Evolutionary conservation across 2,329 filamentous ascomycete genomes (phyloP).

Genomic region (Paraphaeosphaeria sporulosa): DNA sequence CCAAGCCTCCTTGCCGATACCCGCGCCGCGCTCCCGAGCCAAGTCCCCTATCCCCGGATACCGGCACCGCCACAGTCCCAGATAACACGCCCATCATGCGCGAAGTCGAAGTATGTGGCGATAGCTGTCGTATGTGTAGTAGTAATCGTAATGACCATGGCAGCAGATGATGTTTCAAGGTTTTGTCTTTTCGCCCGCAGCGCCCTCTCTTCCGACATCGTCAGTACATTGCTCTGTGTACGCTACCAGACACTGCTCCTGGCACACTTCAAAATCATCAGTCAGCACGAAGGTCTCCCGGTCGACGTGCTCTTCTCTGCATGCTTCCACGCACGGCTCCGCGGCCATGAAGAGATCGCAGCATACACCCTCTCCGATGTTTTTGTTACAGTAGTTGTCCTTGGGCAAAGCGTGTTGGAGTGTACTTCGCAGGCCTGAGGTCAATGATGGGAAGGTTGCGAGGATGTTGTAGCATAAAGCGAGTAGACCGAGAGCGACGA

Average conservation of each 20-base stretch:
- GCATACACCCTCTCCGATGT: slow-evolving; percentile 32
- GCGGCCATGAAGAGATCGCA: slow-evolving; percentile 36
- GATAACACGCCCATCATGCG: not conserved
- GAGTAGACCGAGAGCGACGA: slow-evolving; percentile 27
- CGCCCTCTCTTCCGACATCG: slow-evolving; percentile 9
- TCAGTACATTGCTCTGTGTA: slow-evolving; percentile 17
- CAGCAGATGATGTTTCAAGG: not conserved
- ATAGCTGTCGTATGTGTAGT: not conserved
- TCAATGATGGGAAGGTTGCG: slow-evolving; percentile 21
- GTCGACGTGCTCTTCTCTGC: slow-evolving; percentile 32
- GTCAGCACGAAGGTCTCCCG: slow-evolving; percentile 34
- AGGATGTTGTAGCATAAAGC: slow-evolving; percentile 29
- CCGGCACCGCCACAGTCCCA: not conserved
- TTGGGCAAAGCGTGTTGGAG: slow-evolving; percentile 13
- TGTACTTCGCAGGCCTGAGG: slow-evolving; percentile 8
- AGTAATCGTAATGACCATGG: not conserved
- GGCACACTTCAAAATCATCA: slow-evolving; percentile 38
- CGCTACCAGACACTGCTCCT: slow-evolving; percentile 20
- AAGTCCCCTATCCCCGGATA: slow-evolving; percentile 1
- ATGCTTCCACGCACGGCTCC: slow-evolving; percentile 38
- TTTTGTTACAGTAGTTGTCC: slow-evolving; percentile 28
- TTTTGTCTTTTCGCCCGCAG: not conserved
- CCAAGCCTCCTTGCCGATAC: slow-evolving; percentile 5
- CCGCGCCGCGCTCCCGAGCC: slow-evolving; percentile 7
- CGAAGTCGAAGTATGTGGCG: not conserved